Conservation (phyloP, 495 filamentous ascomycete species). For the Aspergillus coremiiformis region DNA sequence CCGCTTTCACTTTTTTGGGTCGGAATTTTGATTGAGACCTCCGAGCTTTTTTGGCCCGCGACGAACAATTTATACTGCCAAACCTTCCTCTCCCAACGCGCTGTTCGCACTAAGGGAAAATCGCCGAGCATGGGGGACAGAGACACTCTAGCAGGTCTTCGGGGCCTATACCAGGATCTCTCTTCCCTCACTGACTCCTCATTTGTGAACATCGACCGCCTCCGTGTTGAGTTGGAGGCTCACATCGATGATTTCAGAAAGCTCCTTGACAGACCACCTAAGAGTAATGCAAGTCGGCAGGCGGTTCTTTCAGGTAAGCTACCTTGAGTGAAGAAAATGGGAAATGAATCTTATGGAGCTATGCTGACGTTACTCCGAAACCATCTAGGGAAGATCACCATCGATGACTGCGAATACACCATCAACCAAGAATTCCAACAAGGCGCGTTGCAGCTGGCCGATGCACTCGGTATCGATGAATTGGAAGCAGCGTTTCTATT, state of each 20-base stretch:
- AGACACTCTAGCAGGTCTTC: slow-evolving; percentile 58
- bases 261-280: slow-evolving; percentile 67
- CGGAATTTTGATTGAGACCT: slow-evolving; percentile 39
- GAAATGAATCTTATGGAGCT: neutral
- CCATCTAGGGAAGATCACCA: slow-evolving; percentile 56
- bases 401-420: slow-evolving; percentile 65
- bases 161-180: slow-evolving; percentile 73
- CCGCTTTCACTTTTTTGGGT: slow-evolving; percentile 16
- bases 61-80: slow-evolving; percentile 25
- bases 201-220: slow-evolving; percentile 53
- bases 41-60: slow-evolving; percentile 26
- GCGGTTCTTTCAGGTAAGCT: slow-evolving; percentile 47
- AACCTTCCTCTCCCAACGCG: slow-evolving; percentile 21
- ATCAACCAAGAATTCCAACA: slow-evolving; percentile 84
- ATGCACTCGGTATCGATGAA: slow-evolving; percentile 85
- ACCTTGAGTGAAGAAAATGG: neutral
- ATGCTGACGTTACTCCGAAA: slow-evolving; percentile 27
- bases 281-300: slow-evolving; percentile 61
- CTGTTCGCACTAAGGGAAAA: slow-evolving; percentile 6
- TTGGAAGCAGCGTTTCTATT: slow-evolving; percentile 69
- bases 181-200: slow-evolving; percentile 55
- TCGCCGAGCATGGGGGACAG: slow-evolving; percentile 52
- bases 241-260: slow-evolving; percentile 65
- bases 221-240: slow-evolving; percentile 59
- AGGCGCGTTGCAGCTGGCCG: slow-evolving; percentile 67